Evolutionary conservation across 306 rosid genomes (phyloP).

Genomic region (Lagenaria siceraria): DNA sequence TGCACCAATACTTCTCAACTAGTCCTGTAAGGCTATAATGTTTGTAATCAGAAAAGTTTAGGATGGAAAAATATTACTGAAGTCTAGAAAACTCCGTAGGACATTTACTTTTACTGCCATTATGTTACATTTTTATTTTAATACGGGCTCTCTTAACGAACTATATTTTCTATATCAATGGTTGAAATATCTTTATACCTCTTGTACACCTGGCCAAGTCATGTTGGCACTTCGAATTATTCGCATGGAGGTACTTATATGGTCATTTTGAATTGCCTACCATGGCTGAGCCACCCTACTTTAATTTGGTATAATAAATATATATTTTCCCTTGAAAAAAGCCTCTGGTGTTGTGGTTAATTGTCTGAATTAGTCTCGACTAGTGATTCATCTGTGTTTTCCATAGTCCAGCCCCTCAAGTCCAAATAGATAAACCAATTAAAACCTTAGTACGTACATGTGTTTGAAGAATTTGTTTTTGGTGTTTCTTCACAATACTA

Average conservation of each 20-base stretch:
- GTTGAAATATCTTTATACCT: neutral
- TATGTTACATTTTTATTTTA: neutral
- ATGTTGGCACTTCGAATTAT: neutral
- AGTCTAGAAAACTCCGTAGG: neutral
- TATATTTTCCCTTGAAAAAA: neutral
- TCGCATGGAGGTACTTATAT: neutral
- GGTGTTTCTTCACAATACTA: neutral
- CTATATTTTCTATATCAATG: neutral
- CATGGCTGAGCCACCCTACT: neutral
- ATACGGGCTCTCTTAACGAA: neutral
- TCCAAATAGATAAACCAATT: neutral
- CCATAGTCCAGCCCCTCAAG: neutral
- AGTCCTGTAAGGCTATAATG: neutral
- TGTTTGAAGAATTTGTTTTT: slow-evolving; percentile 7
- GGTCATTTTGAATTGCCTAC: neutral
- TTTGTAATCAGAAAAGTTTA: neutral
- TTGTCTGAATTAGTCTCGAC: neutral
- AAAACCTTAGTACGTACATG: neutral
- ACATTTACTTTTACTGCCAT: neutral
- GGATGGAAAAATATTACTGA: neutral
- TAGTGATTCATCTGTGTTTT: neutral
- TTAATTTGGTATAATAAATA: neutral
- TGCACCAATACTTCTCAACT: neutral
- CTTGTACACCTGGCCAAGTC: neutral
- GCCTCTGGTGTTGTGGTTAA: neutral